Percentiles rank a stretch among this genome's conserved stretches.
phyloP scores from a whole-genome alignment of 2,329 filamentous ascomycete species.

The Alternaria viburni region DNA sequence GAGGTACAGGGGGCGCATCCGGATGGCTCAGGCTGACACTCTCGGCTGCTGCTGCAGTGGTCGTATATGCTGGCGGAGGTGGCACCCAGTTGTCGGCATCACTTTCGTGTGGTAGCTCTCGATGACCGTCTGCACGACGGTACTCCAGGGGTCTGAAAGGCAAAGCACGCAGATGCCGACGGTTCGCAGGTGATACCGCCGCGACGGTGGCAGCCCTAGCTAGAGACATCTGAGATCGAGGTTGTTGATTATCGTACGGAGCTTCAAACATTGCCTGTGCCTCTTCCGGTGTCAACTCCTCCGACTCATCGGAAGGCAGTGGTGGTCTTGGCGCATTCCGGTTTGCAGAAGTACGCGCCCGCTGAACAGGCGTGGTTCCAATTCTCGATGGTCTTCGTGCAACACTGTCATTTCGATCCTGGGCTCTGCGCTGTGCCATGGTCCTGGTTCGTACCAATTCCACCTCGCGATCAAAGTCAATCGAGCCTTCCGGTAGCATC shows the following conservation, averaged over 20 bases:
- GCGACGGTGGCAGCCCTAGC: conserved; percentile 54
- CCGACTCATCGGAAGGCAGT: conserved; percentile 35
- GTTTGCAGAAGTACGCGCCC: conserved; percentile 38
- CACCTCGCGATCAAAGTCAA: conserved; percentile 51
- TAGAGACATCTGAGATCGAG: conserved; percentile 48
- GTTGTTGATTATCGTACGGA: conserved; percentile 50
- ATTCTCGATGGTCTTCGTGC: conserved; percentile 36
- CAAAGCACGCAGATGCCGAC: conserved; percentile 67
- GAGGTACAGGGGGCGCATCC: conserved; percentile 34
- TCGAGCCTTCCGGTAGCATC: conserved; percentile 46
- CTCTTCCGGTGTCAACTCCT: conserved; percentile 43
- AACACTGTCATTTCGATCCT: conserved; percentile 27
- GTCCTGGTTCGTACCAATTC: conserved; percentile 49
- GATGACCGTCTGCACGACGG: conserved; percentile 71
- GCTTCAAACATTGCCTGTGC: conserved; percentile 48
- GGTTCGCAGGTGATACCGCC: conserved; percentile 74
- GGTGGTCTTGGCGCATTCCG: conserved; percentile 25
- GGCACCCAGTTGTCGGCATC: conserved; percentile 90
- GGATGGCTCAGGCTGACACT: conserved; percentile 48
- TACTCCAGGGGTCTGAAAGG: conserved; percentile 65
- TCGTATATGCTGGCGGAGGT: conserved; percentile 80
- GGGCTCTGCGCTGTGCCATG: conserved; percentile 44
- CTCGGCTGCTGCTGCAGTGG: conserved; percentile 57
- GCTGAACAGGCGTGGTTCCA: conserved; percentile 31
- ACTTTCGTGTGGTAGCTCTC: conserved; percentile 81